These are phyloP conservation scores for Venustampulla echinocandica DNA, from an alignment of 495 filamentous ascomycete species.

Conservation along the genomic window DNA sequence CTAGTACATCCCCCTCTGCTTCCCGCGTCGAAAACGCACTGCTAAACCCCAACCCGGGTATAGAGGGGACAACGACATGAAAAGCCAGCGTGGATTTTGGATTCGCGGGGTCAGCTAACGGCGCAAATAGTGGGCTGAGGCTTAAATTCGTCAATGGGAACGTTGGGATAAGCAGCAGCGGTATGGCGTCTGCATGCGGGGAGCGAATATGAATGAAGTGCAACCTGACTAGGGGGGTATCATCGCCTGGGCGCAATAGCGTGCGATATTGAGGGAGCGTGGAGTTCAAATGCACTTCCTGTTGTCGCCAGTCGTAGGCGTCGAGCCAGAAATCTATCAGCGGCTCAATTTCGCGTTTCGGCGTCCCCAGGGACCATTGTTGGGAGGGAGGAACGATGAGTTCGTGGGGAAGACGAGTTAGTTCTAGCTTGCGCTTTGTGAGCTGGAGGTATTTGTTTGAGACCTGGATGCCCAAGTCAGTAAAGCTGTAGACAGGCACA, in stretches of 20 bases:
- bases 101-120: slow-evolving; percentile 40
- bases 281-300: slow-evolving; percentile 46
- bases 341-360: slow-evolving; percentile 39
- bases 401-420: slow-evolving; percentile 46
- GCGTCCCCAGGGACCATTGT: slow-evolving; percentile 35
- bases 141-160: slow-evolving; percentile 68
- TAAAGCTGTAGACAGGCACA: not conserved
- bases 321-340: slow-evolving; percentile 50
- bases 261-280: slow-evolving; percentile 53
- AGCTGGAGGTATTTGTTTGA: slow-evolving; percentile 41
- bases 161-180: slow-evolving; percentile 54
- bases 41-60: slow-evolving; percentile 68
- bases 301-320: slow-evolving; percentile 50
- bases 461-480: not conserved
- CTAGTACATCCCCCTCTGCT: slow-evolving; percentile 7
- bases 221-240: slow-evolving; percentile 29
- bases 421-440: slow-evolving; percentile 45
- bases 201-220: slow-evolving; percentile 52
- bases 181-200: slow-evolving; percentile 39
- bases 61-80: slow-evolving; percentile 54
- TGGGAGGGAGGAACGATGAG: slow-evolving; percentile 29
- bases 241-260: slow-evolving; percentile 25
- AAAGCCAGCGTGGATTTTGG: slow-evolving; percentile 44
- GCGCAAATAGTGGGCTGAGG: slow-evolving; percentile 47
- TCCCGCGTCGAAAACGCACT: slow-evolving; percentile 44